A percentile compares a stretch with the other conserved stretches of the same genome.
These are phyloP conservation scores for Solanum sparsipilum DNA, from an alignment of 257 asterid genomes.

Conservation along the genomic window DNA sequence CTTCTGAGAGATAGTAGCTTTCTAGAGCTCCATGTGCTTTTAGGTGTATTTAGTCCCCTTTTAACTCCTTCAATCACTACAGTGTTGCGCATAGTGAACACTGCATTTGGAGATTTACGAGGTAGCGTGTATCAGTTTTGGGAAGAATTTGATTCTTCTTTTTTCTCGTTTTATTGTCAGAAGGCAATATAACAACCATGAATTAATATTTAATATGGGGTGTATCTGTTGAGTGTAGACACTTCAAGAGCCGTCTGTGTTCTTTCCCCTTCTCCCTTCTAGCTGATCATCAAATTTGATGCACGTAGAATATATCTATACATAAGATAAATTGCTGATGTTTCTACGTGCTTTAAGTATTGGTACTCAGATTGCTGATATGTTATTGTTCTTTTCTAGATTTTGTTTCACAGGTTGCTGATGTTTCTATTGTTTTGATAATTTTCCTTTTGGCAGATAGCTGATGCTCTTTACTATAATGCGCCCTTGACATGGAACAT, in stretches of 20 bases:
- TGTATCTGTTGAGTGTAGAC: background rate
- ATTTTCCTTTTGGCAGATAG: slow-evolving; percentile 42
- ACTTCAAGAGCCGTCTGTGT: background rate
- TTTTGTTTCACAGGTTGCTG: slow-evolving; percentile 2
- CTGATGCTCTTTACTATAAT: slow-evolving; percentile 91
- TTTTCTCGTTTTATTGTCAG: background rate
- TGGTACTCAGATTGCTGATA: background rate
- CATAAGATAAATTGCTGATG: background rate
- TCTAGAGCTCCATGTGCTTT: background rate
- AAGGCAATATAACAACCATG: background rate
- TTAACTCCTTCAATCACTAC: background rate
- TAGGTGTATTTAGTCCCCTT: background rate
- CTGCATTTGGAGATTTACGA: background rate
- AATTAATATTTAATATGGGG: background rate
- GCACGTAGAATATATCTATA: background rate
- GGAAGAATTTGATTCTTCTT: background rate
- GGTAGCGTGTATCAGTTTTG: background rate
- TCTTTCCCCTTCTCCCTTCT: background rate
- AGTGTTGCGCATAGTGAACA: background rate
- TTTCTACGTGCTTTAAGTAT: background rate
- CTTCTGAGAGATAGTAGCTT: background rate
- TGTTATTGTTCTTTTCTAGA: background rate
- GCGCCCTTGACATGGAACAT: slow-evolving; percentile 58
- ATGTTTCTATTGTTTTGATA: background rate
- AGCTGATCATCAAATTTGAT: background rate